Evolutionary conservation across 164 flowering plant species (phyloP).

Genomic region (Chimonanthus salicifolius): DNA sequence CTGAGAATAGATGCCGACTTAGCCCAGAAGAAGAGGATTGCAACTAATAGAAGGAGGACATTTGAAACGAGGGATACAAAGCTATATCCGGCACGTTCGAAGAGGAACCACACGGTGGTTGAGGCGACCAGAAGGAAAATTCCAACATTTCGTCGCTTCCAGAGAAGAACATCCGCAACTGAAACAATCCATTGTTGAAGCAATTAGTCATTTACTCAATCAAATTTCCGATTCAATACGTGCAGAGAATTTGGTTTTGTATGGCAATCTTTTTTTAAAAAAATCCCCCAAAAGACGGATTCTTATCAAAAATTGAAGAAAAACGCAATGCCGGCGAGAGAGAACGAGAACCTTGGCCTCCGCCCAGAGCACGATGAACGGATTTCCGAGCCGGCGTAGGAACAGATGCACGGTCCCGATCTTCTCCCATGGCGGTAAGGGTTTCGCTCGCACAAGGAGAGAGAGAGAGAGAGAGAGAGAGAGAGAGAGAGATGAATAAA

Average conservation of each 20-base stretch:
- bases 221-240: neutral
- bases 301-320: neutral
- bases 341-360: constrained; percentile 45
- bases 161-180: constrained; percentile 80
- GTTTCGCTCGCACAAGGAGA: constrained; percentile 1
- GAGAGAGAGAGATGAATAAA: neutral
- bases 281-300: neutral
- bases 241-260: neutral
- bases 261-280: neutral
- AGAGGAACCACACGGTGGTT: constrained; percentile 56
- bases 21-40: constrained; percentile 74
- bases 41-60: constrained; percentile 58
- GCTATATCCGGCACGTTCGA: constrained; percentile 61
- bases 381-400: constrained; percentile 26
- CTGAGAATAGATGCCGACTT: constrained; percentile 81
- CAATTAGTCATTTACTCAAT: neutral
- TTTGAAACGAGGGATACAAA: constrained; percentile 49
- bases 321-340: neutral
- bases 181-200: constrained; percentile 2
- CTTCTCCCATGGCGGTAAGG: constrained; percentile 34
- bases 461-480: constrained; percentile 1
- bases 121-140: constrained; percentile 34
- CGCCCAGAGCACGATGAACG: constrained; percentile 65
- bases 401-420: constrained; percentile 6
- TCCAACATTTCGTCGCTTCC: constrained; percentile 50